Evolutionary conservation across 495 filamentous ascomycete genomes (phyloP), one percentile per base, ranked within the genome.

Genomic region (Aspergillus homomorphus): DNA sequence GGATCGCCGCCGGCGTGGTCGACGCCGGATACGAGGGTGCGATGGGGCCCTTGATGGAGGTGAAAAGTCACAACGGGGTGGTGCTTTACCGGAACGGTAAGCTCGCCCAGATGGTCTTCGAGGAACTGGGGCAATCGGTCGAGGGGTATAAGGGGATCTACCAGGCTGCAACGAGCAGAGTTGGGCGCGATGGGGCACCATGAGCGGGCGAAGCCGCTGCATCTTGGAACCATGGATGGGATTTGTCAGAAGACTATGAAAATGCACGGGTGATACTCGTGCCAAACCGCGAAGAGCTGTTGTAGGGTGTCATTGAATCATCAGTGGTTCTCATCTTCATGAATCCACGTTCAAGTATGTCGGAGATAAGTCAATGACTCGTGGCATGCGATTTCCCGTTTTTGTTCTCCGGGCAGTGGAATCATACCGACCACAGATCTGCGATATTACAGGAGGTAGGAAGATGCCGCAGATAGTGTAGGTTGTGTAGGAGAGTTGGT

Each of bases 11-110:
- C 2, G 78, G 78, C 0, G 78, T 80, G 24, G 61, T 80, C 28
- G 78, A 80, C 60, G 68, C 65, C 48, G 78, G 77, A n/a, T 81
- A 79, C 62, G 59, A 75, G 44, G 78, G 78, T 14, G 77, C 69
- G 0, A 49, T 81, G 38, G 78, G 78, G 1, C 73, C 73, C 19
- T 54, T 81, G 54, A 56, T 81, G 58, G 62, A 76, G 16, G 73
- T 80, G 0, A 59, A 53, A 21, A 80, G 80, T 67, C 68, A 70
- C 0, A 4, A 51, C 20, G 76, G 78, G 3, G 19, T 77, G 7
- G 22, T 69, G 14, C 33, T 79, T 2, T 66, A 67, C 48, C 48
- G 54, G 23, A 56, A 75, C 60, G 72, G 73, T 0, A 75, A 67
- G 62, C 64, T 81, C 10, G 78, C 71, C 21, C 78, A 81, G 60